Conservation (phyloP, 148 eudicot species). For the Diospyros kaki region DNA sequence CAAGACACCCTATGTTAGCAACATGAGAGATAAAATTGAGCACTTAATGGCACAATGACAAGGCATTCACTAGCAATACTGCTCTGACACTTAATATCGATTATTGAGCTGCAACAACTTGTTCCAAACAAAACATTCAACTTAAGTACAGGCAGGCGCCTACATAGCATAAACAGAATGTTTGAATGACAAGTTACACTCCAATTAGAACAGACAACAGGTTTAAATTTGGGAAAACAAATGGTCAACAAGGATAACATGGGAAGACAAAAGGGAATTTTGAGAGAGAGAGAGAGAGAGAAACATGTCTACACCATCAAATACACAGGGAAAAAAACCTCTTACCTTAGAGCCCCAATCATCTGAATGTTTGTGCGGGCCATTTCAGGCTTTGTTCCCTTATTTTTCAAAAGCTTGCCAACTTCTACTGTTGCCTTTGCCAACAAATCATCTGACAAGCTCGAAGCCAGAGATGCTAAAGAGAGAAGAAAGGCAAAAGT, state of each 20-base stretch:
- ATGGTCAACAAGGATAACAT: background rate
- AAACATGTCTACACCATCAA: background rate
- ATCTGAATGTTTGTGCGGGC: conserved; percentile 92
- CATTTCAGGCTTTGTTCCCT: conserved; percentile 72
- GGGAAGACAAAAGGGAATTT: too few species aligned
- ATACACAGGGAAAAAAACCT: background rate
- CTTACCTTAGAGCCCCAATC: conserved; percentile 93
- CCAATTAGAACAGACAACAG: background rate
- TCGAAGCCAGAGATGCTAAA: conserved; percentile 91
- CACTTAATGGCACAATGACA: too few species aligned
- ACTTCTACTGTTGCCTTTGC: conserved; percentile 90
- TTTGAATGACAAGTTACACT: background rate
- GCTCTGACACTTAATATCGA: too few species aligned
- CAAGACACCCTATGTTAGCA: too few species aligned
- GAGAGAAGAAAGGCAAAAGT: conserved; percentile 8
- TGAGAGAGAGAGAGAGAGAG: background rate
- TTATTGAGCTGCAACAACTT: too few species aligned
- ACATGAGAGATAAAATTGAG: too few species aligned
- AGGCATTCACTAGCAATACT: too few species aligned
- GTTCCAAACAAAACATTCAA: too few species aligned
- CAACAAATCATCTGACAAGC: conserved; percentile 95
- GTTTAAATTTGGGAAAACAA: background rate
- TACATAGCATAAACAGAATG: background rate
- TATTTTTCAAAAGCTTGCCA: conserved; percentile 65
- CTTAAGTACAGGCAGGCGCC: background rate